Evolutionary conservation across 2,329 filamentous ascomycete genomes (phyloP).

Genomic region (Exophiala sp.): DNA sequence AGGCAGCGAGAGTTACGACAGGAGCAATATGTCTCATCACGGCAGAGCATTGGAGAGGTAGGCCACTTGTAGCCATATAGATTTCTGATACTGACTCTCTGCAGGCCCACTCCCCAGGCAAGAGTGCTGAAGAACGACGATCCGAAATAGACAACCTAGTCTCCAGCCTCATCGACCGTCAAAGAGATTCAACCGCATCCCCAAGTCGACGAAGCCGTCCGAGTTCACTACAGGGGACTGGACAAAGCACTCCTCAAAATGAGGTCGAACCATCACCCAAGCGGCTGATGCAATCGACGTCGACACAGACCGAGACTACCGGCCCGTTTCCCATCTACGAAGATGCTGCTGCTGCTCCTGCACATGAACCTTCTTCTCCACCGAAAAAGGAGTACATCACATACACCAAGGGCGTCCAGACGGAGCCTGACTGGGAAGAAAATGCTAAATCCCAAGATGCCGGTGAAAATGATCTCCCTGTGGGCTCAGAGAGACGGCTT

Average conservation of each 20-base stretch:
- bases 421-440: slow-evolving; percentile 50
- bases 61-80: slow-evolving; percentile 22
- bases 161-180: slow-evolving; percentile 75
- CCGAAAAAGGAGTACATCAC: slow-evolving; percentile 73
- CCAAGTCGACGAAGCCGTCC: slow-evolving; percentile 63
- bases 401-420: slow-evolving; percentile 97
- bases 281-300: slow-evolving; percentile 43
- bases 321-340: slow-evolving; percentile 75
- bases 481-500: slow-evolving; percentile 64
- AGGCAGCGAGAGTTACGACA: slow-evolving; percentile 81
- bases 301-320: slow-evolving; percentile 69
- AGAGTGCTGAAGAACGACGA: slow-evolving; percentile 24
- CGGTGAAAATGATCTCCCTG: slow-evolving; percentile 60
- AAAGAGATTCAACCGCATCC: slow-evolving; percentile 33
- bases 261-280: slow-evolving; percentile 38
- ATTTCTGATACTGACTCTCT: slow-evolving; percentile 7
- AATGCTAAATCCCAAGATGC: slow-evolving; percentile 53
- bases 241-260: slow-evolving; percentile 72
- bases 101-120: slow-evolving; percentile 24
- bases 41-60: slow-evolving; percentile 74
- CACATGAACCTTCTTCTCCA: slow-evolving; percentile 26
- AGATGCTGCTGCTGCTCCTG: slow-evolving; percentile 68
- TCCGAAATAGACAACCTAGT: slow-evolving; percentile 66
- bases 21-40: slow-evolving; percentile 67
- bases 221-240: slow-evolving; percentile 79